Evolutionary conservation across 805 yeast species (phyloP).

Genomic region (Wickerhamiella musiphila): DNA sequence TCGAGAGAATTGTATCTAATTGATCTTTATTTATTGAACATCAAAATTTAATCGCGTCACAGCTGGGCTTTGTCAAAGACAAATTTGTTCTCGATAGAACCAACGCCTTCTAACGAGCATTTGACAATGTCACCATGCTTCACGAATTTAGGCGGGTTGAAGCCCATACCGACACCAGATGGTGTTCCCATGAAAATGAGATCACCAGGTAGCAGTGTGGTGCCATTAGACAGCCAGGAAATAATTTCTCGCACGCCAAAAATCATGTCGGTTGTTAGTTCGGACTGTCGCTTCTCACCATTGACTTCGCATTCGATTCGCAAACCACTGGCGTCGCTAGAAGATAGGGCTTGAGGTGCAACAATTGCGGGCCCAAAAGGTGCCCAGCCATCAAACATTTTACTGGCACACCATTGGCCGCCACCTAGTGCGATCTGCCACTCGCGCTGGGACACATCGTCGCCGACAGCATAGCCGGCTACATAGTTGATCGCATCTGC

Average conservation of each 20-base stretch:
- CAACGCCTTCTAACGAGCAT: constrained; percentile 28
- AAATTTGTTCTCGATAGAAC: constrained; percentile 26
- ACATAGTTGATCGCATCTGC: constrained; percentile 31
- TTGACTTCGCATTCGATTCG: constrained; percentile 28
- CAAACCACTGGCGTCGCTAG: constrained; percentile 22
- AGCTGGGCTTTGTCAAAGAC: constrained; percentile 3
- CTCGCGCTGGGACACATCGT: constrained; percentile 39
- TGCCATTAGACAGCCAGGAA: constrained; percentile 32
- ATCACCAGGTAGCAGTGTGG: constrained; percentile 37
- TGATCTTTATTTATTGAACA: not conserved
- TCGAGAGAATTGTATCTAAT: no score
- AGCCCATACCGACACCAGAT: constrained; percentile 35
- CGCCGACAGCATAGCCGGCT: constrained; percentile 36
- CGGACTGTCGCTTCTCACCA: constrained; percentile 31
- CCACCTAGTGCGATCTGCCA: constrained; percentile 40
- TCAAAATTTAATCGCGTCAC: not conserved
- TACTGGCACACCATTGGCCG: constrained; percentile 35
- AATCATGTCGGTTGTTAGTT: constrained; percentile 32
- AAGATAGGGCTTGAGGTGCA: constrained; percentile 19
- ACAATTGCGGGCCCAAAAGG: constrained; percentile 41
- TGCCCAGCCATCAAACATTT: constrained; percentile 39
- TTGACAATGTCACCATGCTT: constrained; percentile 29
- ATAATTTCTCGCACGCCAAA: constrained; percentile 29
- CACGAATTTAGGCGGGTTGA: constrained; percentile 27
- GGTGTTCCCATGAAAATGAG: constrained; percentile 42